Evolutionary conservation across 441 rosid species (phyloP), one percentile per base, ranked within the genome.

Genomic region (Adansonia grandidieri): DNA sequence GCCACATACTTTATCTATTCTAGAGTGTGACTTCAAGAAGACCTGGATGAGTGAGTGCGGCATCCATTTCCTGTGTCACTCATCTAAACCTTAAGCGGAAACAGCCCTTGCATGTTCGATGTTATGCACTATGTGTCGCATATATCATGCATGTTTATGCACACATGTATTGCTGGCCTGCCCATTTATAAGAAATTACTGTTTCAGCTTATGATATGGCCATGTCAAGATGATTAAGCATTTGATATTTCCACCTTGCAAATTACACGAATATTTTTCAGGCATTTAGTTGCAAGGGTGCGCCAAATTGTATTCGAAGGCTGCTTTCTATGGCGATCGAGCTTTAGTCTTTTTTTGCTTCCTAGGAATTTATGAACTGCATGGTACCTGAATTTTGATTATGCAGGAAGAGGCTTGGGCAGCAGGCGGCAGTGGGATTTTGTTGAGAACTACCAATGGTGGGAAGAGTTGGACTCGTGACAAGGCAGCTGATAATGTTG

Each of bases 341-440:
- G 37, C 37, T 32, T 32, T 73, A 74, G 47, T 32, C 40, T 48
- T 62, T 17, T 53, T 61, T 9, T 28, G 2, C 37, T 32, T 32
- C 37, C 37, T 32, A 32, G 4, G 37, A 32, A 32, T 32, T 32
- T 32, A 32, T 32, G 37, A 44, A 42, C 44, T 40, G 20, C 77
- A 17, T 57, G 6, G 28, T 24, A 61, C 7, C 19, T 58, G 8
- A 68, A 77, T 22, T 72, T 22, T 78, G 15, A 48, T 64, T 65
- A 17, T 77, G 76, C 82, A 93, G 98, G 97, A 90, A 64, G 99
- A 96, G 88, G 99, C 99, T 73, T 96, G 99, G 99, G 98, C 99
- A 66, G 98, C 95, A 32, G 99, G 99, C 44, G 99, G 98, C 69
- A 92, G 97, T 79, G 99, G 98, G 68, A 45, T 93, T 84, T 81